Percentiles rank a stretch among this genome's conserved stretches.
These are phyloP conservation scores for Emergomyces pasteurianus DNA, from an alignment of 2,329 filamentous ascomycete species.

Conservation along the genomic window DNA sequence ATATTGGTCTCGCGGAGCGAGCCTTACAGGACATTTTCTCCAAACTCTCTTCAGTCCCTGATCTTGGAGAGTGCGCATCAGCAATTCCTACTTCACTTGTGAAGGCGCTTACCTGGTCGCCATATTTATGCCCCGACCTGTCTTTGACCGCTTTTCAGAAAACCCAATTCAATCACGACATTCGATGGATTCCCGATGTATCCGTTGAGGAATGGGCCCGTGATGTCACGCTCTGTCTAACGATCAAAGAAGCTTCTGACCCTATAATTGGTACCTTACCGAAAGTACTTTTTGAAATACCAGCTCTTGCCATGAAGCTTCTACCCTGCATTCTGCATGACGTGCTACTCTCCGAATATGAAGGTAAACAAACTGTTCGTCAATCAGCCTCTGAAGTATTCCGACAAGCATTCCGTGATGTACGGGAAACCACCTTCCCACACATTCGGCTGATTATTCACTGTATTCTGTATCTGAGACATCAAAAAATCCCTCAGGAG, in stretches of 20 bases:
- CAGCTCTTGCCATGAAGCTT: conserved; percentile 57
- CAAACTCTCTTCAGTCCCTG: conserved; percentile 18
- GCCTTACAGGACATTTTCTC: conserved; percentile 34
- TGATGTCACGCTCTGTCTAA: conserved; percentile 38
- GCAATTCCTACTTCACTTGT: conserved; percentile 27
- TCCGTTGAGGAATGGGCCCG: conserved; percentile 24
- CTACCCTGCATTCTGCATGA: conserved; percentile 82
- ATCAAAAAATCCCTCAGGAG: conserved; percentile 63
- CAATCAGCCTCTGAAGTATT: conserved; percentile 54
- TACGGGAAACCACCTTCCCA: conserved; percentile 35
- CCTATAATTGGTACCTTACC: conserved; percentile 58
- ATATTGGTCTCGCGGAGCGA: conserved; percentile 32
- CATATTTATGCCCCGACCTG: conserved; percentile 28
- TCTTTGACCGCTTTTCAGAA: conserved; percentile 13
- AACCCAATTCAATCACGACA: conserved; percentile 8
- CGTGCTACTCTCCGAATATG: conserved; percentile 57
- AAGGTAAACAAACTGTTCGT: conserved; percentile 48
- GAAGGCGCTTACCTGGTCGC: conserved; percentile 31
- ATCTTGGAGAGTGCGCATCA: conserved; percentile 23
- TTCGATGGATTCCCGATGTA: conserved; percentile 13
- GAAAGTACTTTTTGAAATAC: conserved; percentile 52
- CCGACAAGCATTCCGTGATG: conserved; percentile 49
- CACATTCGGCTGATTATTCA: conserved; percentile 65
- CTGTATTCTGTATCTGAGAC: conserved; percentile 75
- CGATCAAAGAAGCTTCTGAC: conserved; percentile 47